Evolutionary conservation across 129 eudicot species (phyloP).

Genomic region (Deinandra increscens): DNA sequence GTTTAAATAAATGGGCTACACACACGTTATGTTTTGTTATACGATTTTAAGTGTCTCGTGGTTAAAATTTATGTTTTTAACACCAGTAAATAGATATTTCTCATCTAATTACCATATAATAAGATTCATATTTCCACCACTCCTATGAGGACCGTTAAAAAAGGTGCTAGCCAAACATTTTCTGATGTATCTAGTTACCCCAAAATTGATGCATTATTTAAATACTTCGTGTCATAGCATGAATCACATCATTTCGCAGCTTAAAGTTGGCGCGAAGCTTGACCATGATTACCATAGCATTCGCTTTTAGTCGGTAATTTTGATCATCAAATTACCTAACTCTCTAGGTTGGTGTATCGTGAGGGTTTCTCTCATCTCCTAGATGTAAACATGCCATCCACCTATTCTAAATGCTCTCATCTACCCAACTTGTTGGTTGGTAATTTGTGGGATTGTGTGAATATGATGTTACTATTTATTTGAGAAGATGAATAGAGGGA

Average conservation of each 20-base stretch:
- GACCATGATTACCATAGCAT: conserved; percentile 1
- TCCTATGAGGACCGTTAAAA: too few species aligned
- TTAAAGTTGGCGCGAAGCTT: conserved; percentile 1
- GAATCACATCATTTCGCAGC: background rate
- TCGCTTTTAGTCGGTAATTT: conserved; percentile 10
- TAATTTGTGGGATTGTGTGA: conserved; percentile 7
- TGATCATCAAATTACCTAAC: conserved; percentile 27
- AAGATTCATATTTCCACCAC: background rate
- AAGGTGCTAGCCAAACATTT: background rate
- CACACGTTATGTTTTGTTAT: too few species aligned
- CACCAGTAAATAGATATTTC: background rate
- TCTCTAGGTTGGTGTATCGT: conserved; percentile 23
- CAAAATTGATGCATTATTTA: background rate
- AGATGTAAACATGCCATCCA: conserved; percentile 6
- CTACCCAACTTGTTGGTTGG: conserved; percentile 5
- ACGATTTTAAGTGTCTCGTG: background rate
- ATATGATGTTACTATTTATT: background rate
- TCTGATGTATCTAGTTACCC: background rate
- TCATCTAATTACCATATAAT: background rate
- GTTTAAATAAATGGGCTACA: too few species aligned
- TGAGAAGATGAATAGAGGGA: conserved; percentile 7
- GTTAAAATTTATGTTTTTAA: background rate
- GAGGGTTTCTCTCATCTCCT: conserved; percentile 7
- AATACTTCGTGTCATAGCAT: background rate
- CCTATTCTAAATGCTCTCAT: too few species aligned